phyloP scores from a whole-genome alignment of 2,329 filamentous ascomycete genomes.

The Hypoxylon sp. region DNA sequence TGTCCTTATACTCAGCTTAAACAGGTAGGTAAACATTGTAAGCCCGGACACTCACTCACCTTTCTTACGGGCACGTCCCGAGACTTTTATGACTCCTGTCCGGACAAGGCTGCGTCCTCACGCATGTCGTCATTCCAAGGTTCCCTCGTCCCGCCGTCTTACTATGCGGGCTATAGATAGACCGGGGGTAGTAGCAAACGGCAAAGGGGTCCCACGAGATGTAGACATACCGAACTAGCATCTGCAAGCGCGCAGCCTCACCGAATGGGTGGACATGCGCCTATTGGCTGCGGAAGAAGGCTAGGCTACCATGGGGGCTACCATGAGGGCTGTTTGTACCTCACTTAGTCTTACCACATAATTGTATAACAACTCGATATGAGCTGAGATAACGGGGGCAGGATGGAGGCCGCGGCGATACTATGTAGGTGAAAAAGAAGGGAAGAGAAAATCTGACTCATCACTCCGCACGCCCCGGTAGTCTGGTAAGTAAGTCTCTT shows the following conservation, averaged over 20 bases:
- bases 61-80: background rate
- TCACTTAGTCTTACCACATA: background rate
- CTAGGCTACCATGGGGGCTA: background rate
- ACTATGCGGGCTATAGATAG: background rate
- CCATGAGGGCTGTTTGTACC: too few species aligned
- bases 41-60: background rate
- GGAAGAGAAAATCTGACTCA: background rate
- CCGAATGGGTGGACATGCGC: background rate
- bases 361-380: background rate
- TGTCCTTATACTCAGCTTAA: background rate
- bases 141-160: background rate
- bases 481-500: background rate
- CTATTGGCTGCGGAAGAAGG: background rate
- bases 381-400: background rate
- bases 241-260: constrained; percentile 3
- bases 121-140: constrained; percentile 12
- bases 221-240: background rate
- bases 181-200: background rate
- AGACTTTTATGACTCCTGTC: background rate
- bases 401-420: too few species aligned
- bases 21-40: background rate
- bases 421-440: background rate
- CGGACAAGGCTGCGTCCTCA: constrained; percentile 1
- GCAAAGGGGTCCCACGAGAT: background rate
- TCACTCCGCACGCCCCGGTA: background rate